phyloP scores from a whole-genome alignment of 345 rosid species.

The Citrus cavaleriei region DNA sequence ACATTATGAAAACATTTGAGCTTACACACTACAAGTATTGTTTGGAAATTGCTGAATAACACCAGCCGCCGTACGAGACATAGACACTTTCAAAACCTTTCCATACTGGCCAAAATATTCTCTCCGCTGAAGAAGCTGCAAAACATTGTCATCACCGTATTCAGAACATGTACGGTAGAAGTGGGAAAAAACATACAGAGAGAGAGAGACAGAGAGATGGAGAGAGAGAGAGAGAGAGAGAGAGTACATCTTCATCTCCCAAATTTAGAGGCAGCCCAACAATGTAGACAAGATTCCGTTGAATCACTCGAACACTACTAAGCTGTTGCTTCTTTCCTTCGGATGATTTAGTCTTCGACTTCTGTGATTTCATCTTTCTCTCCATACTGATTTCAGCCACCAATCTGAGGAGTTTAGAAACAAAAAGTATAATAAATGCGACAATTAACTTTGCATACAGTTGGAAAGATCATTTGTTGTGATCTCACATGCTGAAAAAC shows the following conservation, averaged over 20 bases:
- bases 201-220: not conserved
- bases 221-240: not conserved
- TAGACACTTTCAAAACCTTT: conserved; percentile 84
- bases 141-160: not conserved
- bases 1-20: not conserved
- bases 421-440: not conserved
- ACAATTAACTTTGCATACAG: not conserved
- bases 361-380: conserved; percentile 61
- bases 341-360: conserved; percentile 55
- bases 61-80: conserved; percentile 92
- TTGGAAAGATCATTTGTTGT: not conserved
- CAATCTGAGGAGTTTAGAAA: conserved; percentile 38
- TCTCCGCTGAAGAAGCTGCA: conserved; percentile 71
- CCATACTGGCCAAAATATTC: conserved; percentile 94
- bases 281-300: conserved; percentile 84
- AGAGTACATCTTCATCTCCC: conserved; percentile 82
- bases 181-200: not conserved
- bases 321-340: conserved; percentile 84
- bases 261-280: conserved; percentile 85
- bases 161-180: not conserved
- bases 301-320: conserved; percentile 77
- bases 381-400: conserved; percentile 66
- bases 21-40: conserved; percentile 93
- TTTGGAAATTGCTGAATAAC: conserved; percentile 81
- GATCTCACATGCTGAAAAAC: not conserved